Evolutionary conservation across 2,329 filamentous ascomycete genomes (phyloP).

Genomic region (Stagonosporopsis tanaceti): DNA sequence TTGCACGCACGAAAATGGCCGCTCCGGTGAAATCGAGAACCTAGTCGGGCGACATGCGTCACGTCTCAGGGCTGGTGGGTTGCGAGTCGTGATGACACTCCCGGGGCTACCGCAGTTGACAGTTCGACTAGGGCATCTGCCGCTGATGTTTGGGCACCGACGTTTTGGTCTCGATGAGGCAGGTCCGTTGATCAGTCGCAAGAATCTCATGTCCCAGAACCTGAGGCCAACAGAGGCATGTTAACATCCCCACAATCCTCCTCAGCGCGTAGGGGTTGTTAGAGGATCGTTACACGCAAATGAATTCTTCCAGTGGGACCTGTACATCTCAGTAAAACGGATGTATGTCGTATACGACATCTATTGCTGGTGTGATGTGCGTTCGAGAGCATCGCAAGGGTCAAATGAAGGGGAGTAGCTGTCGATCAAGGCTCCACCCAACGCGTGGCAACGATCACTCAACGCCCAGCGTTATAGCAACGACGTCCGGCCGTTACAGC

Average conservation of each 20-base stretch:
- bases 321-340: not conserved
- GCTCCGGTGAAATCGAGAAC: conserved; percentile 12
- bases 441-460: conserved; percentile 12
- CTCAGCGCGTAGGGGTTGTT: not conserved
- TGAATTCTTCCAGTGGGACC: not conserved
- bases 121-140: conserved; percentile 5
- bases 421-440: conserved; percentile 19
- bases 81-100: conserved; percentile 11
- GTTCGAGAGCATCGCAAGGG: conserved; percentile 2
- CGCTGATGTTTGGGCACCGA: conserved; percentile 16
- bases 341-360: not conserved
- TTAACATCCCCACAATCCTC: not conserved
- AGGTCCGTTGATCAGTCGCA: conserved; percentile 3
- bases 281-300: not conserved
- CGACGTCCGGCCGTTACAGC: not conserved
- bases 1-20: conserved; percentile 7
- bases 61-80: conserved; percentile 4
- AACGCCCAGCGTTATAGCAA: conserved; percentile 4
- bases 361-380: conserved; percentile 7
- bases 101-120: conserved; percentile 12
- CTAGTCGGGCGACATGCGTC: conserved; percentile 13
- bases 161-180: conserved; percentile 1
- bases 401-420: conserved; percentile 13
- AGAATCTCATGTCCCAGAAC: not conserved
- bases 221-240: not conserved